Conservation (phyloP, 768 basidiomycete species). For the Leccinum obscurum region DNA sequence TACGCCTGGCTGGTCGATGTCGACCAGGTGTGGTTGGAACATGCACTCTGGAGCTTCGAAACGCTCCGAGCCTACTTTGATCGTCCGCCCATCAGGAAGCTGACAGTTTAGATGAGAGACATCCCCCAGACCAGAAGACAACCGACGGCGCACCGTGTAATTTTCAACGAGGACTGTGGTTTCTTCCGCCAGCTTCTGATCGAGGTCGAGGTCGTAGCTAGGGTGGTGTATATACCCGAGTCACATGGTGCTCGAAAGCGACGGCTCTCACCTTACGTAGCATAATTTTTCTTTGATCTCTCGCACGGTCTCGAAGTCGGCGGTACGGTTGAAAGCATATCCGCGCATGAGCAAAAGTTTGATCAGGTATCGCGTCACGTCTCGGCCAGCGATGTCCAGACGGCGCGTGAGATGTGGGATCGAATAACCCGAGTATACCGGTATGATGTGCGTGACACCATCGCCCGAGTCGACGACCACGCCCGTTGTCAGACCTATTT, state of each 20-base stretch:
- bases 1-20: constrained; percentile 94
- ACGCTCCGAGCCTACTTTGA: constrained; percentile 97
- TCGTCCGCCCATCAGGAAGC: constrained; percentile 93
- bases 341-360: constrained; percentile 99
- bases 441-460: constrained; percentile 98
- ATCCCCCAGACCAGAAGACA: not conserved
- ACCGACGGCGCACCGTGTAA: constrained; percentile 73
- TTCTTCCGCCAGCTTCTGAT: constrained; percentile 91
- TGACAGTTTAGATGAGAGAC: constrained; percentile 31
- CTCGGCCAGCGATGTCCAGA: constrained; percentile 96
- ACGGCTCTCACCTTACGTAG: constrained; percentile 77
- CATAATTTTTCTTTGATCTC: constrained; percentile 99
- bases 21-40: constrained; percentile 99
- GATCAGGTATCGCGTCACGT: constrained; percentile 98
- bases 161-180: constrained; percentile 95
- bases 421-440: constrained; percentile 96
- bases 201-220: constrained; percentile 96
- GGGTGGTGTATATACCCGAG: constrained; percentile 1
- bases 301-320: constrained; percentile 98
- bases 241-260: not conserved
- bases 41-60: constrained; percentile 99
- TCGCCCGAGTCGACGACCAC: constrained; percentile 99
- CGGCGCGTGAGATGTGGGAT: constrained; percentile 93
- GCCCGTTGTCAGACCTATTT: constrained; percentile 89
- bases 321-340: constrained; percentile 99